Conservation (phyloP, 768 basidiomycete species). For the Mrakia frigida region DNA sequence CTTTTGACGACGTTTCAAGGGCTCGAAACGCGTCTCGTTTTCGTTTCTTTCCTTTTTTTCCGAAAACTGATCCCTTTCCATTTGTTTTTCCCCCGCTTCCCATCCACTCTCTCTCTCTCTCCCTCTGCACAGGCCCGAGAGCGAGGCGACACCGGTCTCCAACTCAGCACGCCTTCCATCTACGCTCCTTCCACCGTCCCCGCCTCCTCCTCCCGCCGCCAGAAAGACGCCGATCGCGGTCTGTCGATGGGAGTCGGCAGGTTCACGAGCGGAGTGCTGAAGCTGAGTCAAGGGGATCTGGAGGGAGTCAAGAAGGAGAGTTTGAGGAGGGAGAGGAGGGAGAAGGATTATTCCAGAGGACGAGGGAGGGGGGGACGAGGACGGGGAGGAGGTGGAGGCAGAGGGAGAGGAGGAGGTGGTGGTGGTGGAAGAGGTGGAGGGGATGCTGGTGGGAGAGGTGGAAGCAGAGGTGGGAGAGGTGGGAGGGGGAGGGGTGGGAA, state of each 20-base stretch:
- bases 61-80: slow-evolving; percentile 34
- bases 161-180: background rate
- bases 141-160: slow-evolving; percentile 32
- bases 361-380: slow-evolving; percentile 5
- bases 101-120: background rate
- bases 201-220: slow-evolving; percentile 27
- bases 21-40: background rate
- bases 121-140: slow-evolving; percentile 12
- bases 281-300: slow-evolving; percentile 41
- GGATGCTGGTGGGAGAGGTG: background rate
- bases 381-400: background rate
- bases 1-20: background rate
- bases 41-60: slow-evolving; percentile 35
- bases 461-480: background rate
- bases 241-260: slow-evolving; percentile 42
- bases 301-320: slow-evolving; percentile 35
- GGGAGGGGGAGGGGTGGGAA: slow-evolving; percentile 3
- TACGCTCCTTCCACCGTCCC: slow-evolving; percentile 17
- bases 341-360: slow-evolving; percentile 11
- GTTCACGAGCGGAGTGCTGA: slow-evolving; percentile 43
- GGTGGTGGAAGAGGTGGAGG: background rate
- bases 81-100: background rate
- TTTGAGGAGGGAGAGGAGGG: slow-evolving; percentile 19
- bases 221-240: slow-evolving; percentile 40
- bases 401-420: background rate